A percentile compares a stretch with the other conserved stretches of the same genome.
These are phyloP conservation scores for Acidomyces sp. DNA, from an alignment of 495 filamentous ascomycete species.

Conservation along the genomic window DNA sequence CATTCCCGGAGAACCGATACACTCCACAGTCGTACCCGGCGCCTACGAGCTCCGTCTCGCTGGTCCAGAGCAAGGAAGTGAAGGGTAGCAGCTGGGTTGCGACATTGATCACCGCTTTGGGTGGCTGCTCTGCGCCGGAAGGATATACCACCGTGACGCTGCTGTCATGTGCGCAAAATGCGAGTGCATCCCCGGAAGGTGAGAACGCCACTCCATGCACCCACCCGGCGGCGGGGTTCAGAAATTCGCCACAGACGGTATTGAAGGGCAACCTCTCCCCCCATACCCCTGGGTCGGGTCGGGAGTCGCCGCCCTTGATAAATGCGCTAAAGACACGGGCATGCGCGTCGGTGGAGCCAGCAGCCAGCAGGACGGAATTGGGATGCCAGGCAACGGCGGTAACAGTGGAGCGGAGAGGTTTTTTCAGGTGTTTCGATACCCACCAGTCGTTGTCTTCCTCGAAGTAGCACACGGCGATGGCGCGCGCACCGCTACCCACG, in stretches of 20 bases:
- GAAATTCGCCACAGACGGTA: conserved; percentile 89
- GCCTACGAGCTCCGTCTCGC: conserved; percentile 85
- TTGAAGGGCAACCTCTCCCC: conserved; percentile 93
- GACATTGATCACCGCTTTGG: conserved; percentile 74
- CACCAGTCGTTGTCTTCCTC: conserved; percentile 99
- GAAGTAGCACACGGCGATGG: conserved; percentile 97
- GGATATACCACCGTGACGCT: conserved; percentile 94
- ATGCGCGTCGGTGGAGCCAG: conserved; percentile 94
- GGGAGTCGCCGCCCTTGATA: conserved; percentile 82
- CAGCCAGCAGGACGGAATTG: conserved; percentile 85
- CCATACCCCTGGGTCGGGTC: conserved; percentile 83
- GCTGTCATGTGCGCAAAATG: conserved; percentile 87
- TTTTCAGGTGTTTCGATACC: conserved; percentile 98
- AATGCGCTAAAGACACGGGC: conserved; percentile 90
- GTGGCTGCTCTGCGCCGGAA: conserved; percentile 79
- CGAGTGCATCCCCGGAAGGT: conserved; percentile 78
- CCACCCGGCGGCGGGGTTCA: conserved; percentile 94
- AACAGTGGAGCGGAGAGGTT: conserved; percentile 91
- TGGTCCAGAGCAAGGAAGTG: conserved; percentile 81
- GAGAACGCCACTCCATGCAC: conserved; percentile 84
- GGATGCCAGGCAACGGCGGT: conserved; percentile 93
- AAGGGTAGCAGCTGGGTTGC: conserved; percentile 83
- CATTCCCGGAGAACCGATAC: conserved; percentile 73
- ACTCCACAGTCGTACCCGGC: conserved; percentile 95
- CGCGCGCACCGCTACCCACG: conserved; percentile 85